Percentiles rank a stretch among this genome's conserved stretches.
Conservation (phyloP, 164 flowering plant genomes). For the Umbellularia californica region DNA sequence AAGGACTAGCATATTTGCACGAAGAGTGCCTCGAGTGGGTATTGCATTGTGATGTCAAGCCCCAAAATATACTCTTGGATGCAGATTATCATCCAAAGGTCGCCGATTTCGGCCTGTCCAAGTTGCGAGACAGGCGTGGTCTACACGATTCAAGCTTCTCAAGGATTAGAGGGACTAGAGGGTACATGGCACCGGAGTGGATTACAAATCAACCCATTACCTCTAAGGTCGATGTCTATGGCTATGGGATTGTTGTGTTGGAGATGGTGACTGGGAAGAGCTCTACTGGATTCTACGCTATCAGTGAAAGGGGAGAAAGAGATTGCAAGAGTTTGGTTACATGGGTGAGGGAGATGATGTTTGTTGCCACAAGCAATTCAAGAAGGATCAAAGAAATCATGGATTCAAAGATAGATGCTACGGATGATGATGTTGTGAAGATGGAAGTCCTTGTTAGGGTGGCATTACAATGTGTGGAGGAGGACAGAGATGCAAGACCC, state of each 20-base stretch:
- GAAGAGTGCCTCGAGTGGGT: conserved; percentile 44
- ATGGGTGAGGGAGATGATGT: conserved; percentile 9
- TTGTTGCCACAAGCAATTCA: neutral
- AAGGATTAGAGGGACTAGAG: conserved; percentile 35
- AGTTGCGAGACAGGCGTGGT: conserved; percentile 14
- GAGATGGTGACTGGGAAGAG: conserved; percentile 23
- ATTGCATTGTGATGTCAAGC: conserved; percentile 37
- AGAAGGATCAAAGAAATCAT: conserved; percentile 1
- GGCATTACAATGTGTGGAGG: conserved; percentile 6
- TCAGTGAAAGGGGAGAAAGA: neutral
- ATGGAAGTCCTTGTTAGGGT: conserved; percentile 3
- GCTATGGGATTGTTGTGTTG: conserved; percentile 39
- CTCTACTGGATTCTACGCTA: neutral
- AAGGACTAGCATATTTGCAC: conserved; percentile 36
- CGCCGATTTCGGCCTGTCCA: conserved; percentile 39
- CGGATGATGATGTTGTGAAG: neutral
- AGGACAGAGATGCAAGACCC: conserved; percentile 10
- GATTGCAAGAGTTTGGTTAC: neutral
- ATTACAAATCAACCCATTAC: conserved; percentile 27
- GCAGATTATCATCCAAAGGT: conserved; percentile 27
- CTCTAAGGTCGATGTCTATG: conserved; percentile 40
- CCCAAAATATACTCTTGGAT: conserved; percentile 33
- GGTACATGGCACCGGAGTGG: conserved; percentile 53
- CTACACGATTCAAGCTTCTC: conserved; percentile 17
- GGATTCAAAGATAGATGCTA: neutral